Conservation (phyloP, 441 rosid genomes). For the Codiaeum variegatum region DNA sequence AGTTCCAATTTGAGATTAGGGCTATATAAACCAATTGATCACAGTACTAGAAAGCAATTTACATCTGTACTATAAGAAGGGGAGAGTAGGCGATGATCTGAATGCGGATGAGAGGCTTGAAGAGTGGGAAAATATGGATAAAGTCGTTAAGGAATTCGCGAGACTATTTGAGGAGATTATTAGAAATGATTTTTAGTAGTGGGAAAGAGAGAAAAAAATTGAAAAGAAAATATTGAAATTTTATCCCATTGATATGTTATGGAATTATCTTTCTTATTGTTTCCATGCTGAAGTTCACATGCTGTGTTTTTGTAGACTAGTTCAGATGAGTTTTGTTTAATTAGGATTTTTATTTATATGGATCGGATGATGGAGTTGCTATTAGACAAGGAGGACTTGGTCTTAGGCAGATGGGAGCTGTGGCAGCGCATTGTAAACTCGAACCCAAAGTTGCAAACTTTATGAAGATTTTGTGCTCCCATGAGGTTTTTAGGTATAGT, state of each 20-base stretch:
- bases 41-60: constrained; percentile 49
- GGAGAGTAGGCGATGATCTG: constrained; percentile 60
- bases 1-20: too few relatives aligned
- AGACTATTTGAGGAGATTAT: constrained; percentile 65
- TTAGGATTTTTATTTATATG: neutral
- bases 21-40: constrained; percentile 63
- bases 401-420: constrained; percentile 59
- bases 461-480: constrained; percentile 65
- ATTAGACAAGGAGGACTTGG: constrained; percentile 71
- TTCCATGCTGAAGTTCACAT: neutral
- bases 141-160: constrained; percentile 61
- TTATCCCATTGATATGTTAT: constrained; percentile 72
- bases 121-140: constrained; percentile 54
- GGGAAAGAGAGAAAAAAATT: constrained; percentile 77
- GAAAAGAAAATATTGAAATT: constrained; percentile 61
- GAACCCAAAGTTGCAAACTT: constrained; percentile 64
- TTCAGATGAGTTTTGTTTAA: neutral
- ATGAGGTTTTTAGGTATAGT: constrained; percentile 60
- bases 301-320: neutral
- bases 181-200: constrained; percentile 72
- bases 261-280: neutral
- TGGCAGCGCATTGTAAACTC: constrained; percentile 61
- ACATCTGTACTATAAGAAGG: constrained; percentile 65
- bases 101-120: constrained; percentile 64
- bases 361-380: constrained; percentile 67